Evolutionary conservation across 2,329 filamentous ascomycete genomes (phyloP), one percentile per base, ranked within the genome.

Genomic region (Ilyonectria mors-panacis): DNA sequence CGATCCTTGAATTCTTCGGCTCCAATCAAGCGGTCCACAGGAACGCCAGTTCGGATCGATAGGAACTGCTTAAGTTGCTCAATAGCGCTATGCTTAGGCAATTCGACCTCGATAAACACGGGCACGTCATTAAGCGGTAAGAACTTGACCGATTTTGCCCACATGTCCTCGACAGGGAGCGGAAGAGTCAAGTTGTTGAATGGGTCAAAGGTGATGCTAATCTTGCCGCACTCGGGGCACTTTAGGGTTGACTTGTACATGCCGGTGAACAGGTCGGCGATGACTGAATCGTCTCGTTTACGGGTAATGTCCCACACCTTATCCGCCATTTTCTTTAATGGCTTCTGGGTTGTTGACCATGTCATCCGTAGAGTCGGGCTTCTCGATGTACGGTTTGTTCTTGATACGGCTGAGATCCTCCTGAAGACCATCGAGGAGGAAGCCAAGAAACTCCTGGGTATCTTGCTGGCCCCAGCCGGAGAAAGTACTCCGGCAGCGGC

Each of bases 161-260:
- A 97, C 50, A 94, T 87, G 70, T 92, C 94, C 78, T 96, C 92
- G 61, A 97, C 89, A 0, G 96, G 96, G 37, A 99, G 84, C 64
- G 97, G 96, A 26, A 99, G 84, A 0, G 96, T 98, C 66, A 99
- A 83, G 71, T 97, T 96, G 80, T 94, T 98, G 85, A 97, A 99
- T 0, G 96, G 96, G 78, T 99, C 96, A 77, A 99, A 99, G 0
- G 96, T 98, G 75, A 99, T 97, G 87, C 95, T 98, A 81, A 98
- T 93, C 83, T 98, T 99, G 73, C 92, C 88, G 79, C 96, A 99
- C 8, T 88, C 88, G 0, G 96, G 96, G 77, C 96, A 99, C 70
- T 96, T 92, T 70, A 99, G 88, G 0, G 95, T 98, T 50, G 97
- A 98, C 83, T 98, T 98, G 87, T 98, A 99, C 87, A 98, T 94